phyloP scores from a whole-genome alignment of 2,329 filamentous ascomycete genomes.

The Xylariaceae sp. region DNA sequence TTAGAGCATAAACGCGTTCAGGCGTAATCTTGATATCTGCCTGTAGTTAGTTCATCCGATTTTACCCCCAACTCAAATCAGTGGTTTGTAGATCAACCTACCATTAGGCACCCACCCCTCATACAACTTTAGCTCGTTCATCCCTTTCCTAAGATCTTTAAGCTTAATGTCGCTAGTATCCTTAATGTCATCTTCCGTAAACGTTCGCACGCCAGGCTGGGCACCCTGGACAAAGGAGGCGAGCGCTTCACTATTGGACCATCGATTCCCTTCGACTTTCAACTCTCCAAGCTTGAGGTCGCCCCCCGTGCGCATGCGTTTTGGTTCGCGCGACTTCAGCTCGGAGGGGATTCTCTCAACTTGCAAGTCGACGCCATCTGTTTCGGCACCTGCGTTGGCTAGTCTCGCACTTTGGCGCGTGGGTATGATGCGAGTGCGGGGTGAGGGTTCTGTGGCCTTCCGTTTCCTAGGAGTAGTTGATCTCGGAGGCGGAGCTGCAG shows the following conservation, averaged over 20 bases:
- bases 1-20: constrained; percentile 82
- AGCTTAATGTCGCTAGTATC: constrained; percentile 78
- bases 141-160: constrained; percentile 71
- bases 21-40: constrained; percentile 88
- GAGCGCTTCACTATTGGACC: constrained; percentile 69
- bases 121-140: constrained; percentile 79
- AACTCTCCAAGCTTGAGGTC: constrained; percentile 76
- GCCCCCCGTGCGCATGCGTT: constrained; percentile 56
- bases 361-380: constrained; percentile 49
- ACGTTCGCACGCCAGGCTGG: constrained; percentile 81
- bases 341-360: constrained; percentile 48
- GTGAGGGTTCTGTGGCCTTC: constrained; percentile 47
- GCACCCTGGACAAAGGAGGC: constrained; percentile 66
- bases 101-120: constrained; percentile 81
- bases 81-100: constrained; percentile 41
- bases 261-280: constrained; percentile 77
- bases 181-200: constrained; percentile 80
- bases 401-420: constrained; percentile 62
- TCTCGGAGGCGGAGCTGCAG: constrained; percentile 53
- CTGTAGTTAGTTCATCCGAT: constrained; percentile 1
- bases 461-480: constrained; percentile 44
- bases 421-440: constrained; percentile 50
- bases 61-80: neutral
- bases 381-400: constrained; percentile 56
- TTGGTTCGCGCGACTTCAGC: constrained; percentile 53